Evolutionary conservation across 768 basidiomycete genomes (phyloP), one percentile per base, ranked within the genome.

Genomic region (Tylopilus sp.): DNA sequence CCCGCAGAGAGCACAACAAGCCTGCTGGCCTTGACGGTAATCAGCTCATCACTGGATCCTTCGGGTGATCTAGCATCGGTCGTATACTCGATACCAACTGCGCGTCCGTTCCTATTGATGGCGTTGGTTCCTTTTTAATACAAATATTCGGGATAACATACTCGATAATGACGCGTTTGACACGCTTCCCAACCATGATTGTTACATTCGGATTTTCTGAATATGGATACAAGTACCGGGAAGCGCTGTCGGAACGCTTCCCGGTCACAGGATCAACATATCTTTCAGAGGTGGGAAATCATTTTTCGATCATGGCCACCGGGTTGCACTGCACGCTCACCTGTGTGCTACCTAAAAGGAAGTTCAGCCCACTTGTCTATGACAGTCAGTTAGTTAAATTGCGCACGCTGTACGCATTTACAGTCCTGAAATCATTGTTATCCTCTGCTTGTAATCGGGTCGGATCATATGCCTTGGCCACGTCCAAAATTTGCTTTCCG

Each of bases 1-100:
- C 81, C 82, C 5, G 74, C 73, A 2, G 78, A 75, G 12, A 83
- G 36, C 17, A 83, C 74, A 0, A 83, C 75, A 3, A 81, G 64
- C 5, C 68, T 57, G 22, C 6, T 21, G 4, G 73, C 76, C 11
- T 44, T 62, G 4, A 63, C 72, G 0, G 45, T 56, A 12, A 46
- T 38, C 1, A 61, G 30, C 6, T 33, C 31, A 6, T 33, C 44
- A 6, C 13, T 15, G 31, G 17, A 4, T 33, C 31, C 31, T 13
- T 33, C 31, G 31, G 4, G 31, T 15, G 31, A 13, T 13, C 13
- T 33, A 6, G 31, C 13, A 13, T 33, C 31, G 13, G 31, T 33
- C 0, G 56, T 40, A 44, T 67, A 77, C 39, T 74, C 70, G 11
- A 76, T 62, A 6, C 74, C 75, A 0, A 69, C 64, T 0, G 75